Percentiles rank a stretch among this genome's conserved stretches.
phyloP scores from a whole-genome alignment of 2,329 filamentous ascomycete species.

The Penicillium sp. region DNA sequence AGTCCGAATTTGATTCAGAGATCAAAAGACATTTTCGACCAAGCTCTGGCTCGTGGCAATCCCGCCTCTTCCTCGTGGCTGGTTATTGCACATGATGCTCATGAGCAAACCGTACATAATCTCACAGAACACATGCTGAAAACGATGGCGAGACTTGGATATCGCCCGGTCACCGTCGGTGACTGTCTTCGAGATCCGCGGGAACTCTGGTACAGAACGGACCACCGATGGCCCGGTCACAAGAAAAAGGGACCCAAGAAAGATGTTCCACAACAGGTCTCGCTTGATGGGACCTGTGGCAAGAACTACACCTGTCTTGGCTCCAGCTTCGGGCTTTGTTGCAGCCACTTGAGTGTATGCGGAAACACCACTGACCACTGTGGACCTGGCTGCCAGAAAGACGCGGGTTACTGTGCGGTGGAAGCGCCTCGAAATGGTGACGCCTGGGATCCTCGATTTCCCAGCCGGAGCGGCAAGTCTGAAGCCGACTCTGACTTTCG shows the following conservation, averaged over 20 bases:
- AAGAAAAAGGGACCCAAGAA: slow-evolving; percentile 20
- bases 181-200: slow-evolving; percentile 39
- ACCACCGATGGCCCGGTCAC: slow-evolving; percentile 21
- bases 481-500: slow-evolving; percentile 15
- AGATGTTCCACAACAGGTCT: slow-evolving; percentile 15
- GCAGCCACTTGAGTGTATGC: slow-evolving; percentile 26
- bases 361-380: slow-evolving; percentile 31
- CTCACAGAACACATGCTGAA: slow-evolving; percentile 40
- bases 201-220: slow-evolving; percentile 41
- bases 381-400: slow-evolving; percentile 28
- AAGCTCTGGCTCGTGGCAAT: slow-evolving; percentile 24
- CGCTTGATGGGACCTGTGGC: slow-evolving; percentile 34
- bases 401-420: slow-evolving; percentile 27
- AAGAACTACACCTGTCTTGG: slow-evolving; percentile 31
- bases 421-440: slow-evolving; percentile 18
- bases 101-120: slow-evolving; percentile 41
- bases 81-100: slow-evolving; percentile 41
- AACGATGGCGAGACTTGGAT: slow-evolving; percentile 26
- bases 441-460: slow-evolving; percentile 15
- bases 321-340: slow-evolving; percentile 33
- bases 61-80: slow-evolving; percentile 33
- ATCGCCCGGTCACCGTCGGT: slow-evolving; percentile 40
- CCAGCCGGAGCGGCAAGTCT: slow-evolving; percentile 11
- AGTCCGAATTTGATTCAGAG: slow-evolving; percentile 33
- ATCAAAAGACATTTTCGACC: slow-evolving; percentile 40